Percentiles rank a stretch among this genome's conserved stretches.
phyloP scores from a whole-genome alignment of 345 rosid species.

The Gynandropsis gynandra region DNA sequence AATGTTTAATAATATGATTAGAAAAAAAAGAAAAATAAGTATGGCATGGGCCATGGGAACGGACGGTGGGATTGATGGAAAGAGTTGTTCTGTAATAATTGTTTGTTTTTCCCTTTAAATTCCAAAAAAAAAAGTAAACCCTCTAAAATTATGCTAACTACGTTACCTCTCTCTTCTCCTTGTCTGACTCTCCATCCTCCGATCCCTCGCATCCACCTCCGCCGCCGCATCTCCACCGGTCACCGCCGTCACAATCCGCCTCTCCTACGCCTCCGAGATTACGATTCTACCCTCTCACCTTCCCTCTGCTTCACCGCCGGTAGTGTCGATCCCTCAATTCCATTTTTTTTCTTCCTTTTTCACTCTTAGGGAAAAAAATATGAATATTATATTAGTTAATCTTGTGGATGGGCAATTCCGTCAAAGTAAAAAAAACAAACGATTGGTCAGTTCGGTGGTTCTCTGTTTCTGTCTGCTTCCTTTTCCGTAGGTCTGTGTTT shows the following conservation, averaged over 20 bases:
- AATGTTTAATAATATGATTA: too few species aligned
- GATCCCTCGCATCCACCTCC: conserved; percentile 4
- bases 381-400: background rate
- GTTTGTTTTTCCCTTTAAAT: too few species aligned
- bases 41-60: too few species aligned
- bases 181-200: conserved; percentile 14
- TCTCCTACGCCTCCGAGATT: conserved; percentile 20
- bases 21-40: too few species aligned
- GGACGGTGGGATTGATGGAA: too few species aligned
- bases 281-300: conserved; percentile 11
- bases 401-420: conserved; percentile 26
- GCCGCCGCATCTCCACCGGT: background rate
- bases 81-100: too few species aligned
- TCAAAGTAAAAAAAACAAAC: conserved; percentile 14
- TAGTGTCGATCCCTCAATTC: conserved; percentile 2
- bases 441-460: conserved; percentile 14
- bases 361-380: background rate
- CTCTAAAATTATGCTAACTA: background rate
- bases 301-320: conserved; percentile 15
- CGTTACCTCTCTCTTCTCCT: background rate
- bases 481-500: conserved; percentile 17
- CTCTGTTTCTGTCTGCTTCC: background rate
- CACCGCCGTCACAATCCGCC: background rate
- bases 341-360: background rate
- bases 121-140: too few species aligned